These are phyloP conservation scores for Polygonum maritimum DNA, from an alignment of 148 eudicot genomes.

Conservation along the genomic window DNA sequence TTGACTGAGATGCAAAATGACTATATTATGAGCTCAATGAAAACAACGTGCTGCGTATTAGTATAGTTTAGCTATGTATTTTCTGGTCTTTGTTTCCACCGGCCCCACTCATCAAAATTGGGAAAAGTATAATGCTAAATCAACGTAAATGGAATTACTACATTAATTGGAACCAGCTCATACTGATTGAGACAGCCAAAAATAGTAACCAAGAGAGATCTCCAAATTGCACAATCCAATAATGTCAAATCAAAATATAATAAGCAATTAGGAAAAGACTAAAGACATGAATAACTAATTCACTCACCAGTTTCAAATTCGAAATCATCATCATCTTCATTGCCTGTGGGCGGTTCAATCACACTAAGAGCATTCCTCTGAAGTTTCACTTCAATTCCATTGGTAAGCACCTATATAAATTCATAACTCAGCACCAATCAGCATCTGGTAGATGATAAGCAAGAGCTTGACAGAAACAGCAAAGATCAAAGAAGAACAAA, in stretches of 20 bases:
- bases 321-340: constrained; percentile 61
- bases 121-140: background rate
- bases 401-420: constrained; percentile 48
- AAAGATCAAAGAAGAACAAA: background rate
- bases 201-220: background rate
- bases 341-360: constrained; percentile 62
- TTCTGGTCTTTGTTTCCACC: too few species aligned
- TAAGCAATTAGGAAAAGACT: constrained; percentile 8
- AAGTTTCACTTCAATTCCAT: constrained; percentile 64
- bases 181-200: background rate
- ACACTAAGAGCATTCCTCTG: constrained; percentile 69
- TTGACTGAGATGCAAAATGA: background rate
- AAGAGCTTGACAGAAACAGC: too few species aligned
- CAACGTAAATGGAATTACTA: background rate
- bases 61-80: too few species aligned
- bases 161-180: background rate
- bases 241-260: background rate
- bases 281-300: constrained; percentile 29
- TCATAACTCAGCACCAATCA: background rate
- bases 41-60: background rate
- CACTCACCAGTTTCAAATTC: constrained; percentile 45
- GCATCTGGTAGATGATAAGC: too few species aligned
- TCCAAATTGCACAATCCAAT: background rate
- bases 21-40: background rate
- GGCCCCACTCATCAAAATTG: too few species aligned